Conservation (phyloP, 805 yeast genomes). For the Starmerella apis region DNA sequence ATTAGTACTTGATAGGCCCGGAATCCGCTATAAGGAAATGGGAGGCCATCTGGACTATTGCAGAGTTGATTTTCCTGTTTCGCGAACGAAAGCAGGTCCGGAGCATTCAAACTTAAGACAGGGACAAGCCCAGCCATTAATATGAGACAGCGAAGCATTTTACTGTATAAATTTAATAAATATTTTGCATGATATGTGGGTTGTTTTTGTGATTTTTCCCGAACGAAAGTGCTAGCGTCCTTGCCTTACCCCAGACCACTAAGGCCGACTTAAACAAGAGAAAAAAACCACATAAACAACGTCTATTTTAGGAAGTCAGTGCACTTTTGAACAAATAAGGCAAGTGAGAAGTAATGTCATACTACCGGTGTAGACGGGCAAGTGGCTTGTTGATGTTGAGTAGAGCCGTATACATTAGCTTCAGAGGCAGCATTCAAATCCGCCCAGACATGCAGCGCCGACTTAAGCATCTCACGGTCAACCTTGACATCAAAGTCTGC, state of each 20-base stretch:
- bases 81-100: background rate
- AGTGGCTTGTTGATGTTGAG: background rate
- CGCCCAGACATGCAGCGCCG: slow-evolving; percentile 11
- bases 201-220: too few relatives aligned
- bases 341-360: too few relatives aligned
- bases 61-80: slow-evolving; percentile 15
- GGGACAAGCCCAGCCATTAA: background rate
- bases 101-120: background rate
- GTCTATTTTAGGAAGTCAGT: too few relatives aligned
- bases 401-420: background rate
- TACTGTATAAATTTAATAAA: too few relatives aligned
- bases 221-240: too few relatives aligned
- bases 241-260: too few relatives aligned
- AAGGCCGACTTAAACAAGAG: too few relatives aligned
- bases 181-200: too few relatives aligned
- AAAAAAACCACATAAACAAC: too few relatives aligned
- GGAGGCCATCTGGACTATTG: slow-evolving; percentile 10
- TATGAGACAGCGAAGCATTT: background rate
- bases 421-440: background rate
- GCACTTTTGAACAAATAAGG: too few relatives aligned
- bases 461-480: slow-evolving; percentile 26
- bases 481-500: slow-evolving; percentile 42
- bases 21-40: slow-evolving; percentile 44
- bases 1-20: slow-evolving; percentile 43
- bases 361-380: background rate